Evolutionary conservation across 2,329 filamentous ascomycete species (phyloP), one percentile per base, ranked within the genome.

Genomic region (Pyrenochaeta sp.): DNA sequence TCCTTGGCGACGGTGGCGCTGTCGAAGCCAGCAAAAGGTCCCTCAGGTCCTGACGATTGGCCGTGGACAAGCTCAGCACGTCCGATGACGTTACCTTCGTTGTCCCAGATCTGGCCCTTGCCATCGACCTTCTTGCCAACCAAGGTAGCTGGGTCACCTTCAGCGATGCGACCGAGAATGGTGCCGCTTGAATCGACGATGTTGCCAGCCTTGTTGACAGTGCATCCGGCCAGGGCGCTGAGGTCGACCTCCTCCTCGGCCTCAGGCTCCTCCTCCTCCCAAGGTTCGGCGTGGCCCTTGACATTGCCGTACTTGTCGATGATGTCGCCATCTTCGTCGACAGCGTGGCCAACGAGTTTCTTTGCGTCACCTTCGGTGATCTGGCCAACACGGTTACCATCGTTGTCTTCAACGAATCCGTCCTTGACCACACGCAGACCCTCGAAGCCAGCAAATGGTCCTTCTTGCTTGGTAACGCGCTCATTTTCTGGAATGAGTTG

Each of bases 251-350:
- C 78, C 50, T 27, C 23, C 23, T 27, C 23, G 23, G 23, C 4
- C 23, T 70, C 75, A 36, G 73, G 77, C 65, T 84, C 83, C 51
- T 76, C 76, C 55, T 80, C 77, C 54, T 83, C 78, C 48, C 80
- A 85, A 3, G 82, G 83, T 67, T 85, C 83, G n/a, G 81, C 83
- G 52, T 83, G 82, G 29, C 83, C 83, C 74, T 85, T 85, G 61
- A 83, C 79, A 54, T 84, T 85, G 51, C 84, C 86, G 68, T 91
- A 92, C 73, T 87, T 87, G 79, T 95, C 91, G 50, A 90, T 81
- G 29, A 96, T 87, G 51, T 95, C 91, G 32, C 91, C 91, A 59
- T 96, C 91, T 57, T 91, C 88, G 51, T 95, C 91, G 15, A 95
- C 91, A 7, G 81, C 68, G 41, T 90, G 88, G 14, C 91, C 91